These are phyloP conservation scores for Globisporangium paroecandrum DNA, from an alignment of 352 stramenopile species.

Conservation along the genomic window DNA sequence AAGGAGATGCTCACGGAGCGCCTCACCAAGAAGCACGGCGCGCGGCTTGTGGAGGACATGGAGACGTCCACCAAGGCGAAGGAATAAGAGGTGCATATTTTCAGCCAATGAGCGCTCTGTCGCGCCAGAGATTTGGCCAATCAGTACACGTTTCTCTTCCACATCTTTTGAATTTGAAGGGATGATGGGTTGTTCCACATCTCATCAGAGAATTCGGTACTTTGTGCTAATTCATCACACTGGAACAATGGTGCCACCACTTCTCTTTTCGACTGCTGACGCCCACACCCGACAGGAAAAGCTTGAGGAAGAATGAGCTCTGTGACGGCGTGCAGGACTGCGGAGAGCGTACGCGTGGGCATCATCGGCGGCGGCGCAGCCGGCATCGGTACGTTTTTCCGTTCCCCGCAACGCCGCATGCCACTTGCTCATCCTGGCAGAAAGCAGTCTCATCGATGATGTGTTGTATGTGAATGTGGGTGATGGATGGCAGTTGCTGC, in stretches of 20 bases:
- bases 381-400: constrained; percentile 57
- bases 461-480: not conserved
- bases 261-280: not conserved
- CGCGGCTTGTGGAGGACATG: constrained; percentile 84
- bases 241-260: not conserved
- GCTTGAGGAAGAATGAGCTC: not conserved
- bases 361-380: constrained; percentile 72
- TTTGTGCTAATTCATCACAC: not conserved
- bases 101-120: constrained; percentile 14
- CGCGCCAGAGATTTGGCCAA: constrained; percentile 1
- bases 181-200: not conserved
- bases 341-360: constrained; percentile 34
- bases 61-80: constrained; percentile 57
- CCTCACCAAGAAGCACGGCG: constrained; percentile 86
- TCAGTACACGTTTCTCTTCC: constrained; percentile 10
- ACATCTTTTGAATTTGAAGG: not conserved
- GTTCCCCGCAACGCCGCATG: not conserved
- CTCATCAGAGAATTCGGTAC: constrained; percentile 3
- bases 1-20: constrained; percentile 89
- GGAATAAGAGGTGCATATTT: constrained; percentile 9
- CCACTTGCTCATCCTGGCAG: not conserved
- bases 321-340: not conserved
- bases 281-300: not conserved
- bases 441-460: not conserved
- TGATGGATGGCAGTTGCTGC: constrained; percentile 44